These are phyloP conservation scores for Gaertneriomyces semiglobifer DNA, from an alignment of 192 early-diverging fungal species.

Conservation along the genomic window DNA sequence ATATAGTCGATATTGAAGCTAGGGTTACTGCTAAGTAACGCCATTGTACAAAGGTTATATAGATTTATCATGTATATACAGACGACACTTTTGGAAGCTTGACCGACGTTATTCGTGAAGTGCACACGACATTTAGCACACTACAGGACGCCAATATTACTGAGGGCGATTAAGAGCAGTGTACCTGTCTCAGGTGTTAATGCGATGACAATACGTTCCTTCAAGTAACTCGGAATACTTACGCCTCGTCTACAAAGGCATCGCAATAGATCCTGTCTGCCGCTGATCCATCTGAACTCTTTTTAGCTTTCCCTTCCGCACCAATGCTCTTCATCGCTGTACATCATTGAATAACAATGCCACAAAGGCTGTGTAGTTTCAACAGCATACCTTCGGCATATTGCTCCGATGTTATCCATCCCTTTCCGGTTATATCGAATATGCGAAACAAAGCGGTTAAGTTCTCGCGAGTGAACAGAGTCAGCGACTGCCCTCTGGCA, in stretches of 20 bases:
- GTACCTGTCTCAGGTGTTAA: too few relatives aligned
- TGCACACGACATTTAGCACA: too few relatives aligned
- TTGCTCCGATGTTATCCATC: slow-evolving; percentile 45
- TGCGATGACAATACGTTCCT: too few relatives aligned
- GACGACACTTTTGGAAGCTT: too few relatives aligned
- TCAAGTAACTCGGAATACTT: too few relatives aligned
- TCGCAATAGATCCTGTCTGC: slow-evolving; percentile 29
- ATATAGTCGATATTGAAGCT: too few relatives aligned
- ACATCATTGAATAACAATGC: not conserved
- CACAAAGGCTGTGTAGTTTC: not conserved
- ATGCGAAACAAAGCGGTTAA: slow-evolving; percentile 43
- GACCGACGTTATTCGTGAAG: too few relatives aligned
- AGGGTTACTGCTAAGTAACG: too few relatives aligned
- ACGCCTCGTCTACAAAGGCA: slow-evolving; percentile 41
- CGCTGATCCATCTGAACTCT: slow-evolving; percentile 21
- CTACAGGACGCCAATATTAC: too few relatives aligned
- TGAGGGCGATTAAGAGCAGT: too few relatives aligned
- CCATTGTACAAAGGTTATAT: too few relatives aligned
- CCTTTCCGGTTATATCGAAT: slow-evolving; percentile 44
- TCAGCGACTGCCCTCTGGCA: slow-evolving; percentile 39
- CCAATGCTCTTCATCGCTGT: slow-evolving; percentile 10
- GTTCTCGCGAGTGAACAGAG: slow-evolving; percentile 43
- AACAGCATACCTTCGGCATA: slow-evolving; percentile 34
- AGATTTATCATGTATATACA: too few relatives aligned
- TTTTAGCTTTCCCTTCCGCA: not conserved